A percentile compares a stretch with the other conserved stretches of the same genome.
phyloP scores from a whole-genome alignment of 768 basidiomycete genomes.

The Goffeauzyma gilvescens region DNA sequence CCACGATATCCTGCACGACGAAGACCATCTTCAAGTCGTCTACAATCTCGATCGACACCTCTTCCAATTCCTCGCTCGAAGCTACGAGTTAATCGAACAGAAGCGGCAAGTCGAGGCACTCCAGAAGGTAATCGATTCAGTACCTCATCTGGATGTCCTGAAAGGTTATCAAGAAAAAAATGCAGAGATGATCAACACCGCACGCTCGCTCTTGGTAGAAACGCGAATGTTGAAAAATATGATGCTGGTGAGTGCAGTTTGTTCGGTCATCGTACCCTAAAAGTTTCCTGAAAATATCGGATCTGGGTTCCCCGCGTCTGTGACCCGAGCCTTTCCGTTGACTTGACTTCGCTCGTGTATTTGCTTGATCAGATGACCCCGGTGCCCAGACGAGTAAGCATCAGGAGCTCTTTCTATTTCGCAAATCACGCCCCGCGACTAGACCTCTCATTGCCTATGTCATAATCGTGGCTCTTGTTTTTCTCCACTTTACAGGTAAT shows the following conservation, averaged over 20 bases:
- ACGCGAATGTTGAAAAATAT: conserved; percentile 1
- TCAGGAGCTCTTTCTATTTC: not conserved
- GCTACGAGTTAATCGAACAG: conserved; percentile 2
- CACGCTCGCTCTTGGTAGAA: not conserved
- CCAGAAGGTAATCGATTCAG: not conserved
- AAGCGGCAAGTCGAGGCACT: conserved; percentile 6
- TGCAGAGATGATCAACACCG: not conserved
- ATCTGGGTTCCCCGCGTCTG: too few species aligned
- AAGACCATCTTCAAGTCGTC: too few species aligned
- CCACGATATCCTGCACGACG: too few species aligned
- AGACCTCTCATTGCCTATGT: too few species aligned
- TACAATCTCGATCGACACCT: too few species aligned
- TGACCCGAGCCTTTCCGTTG: too few species aligned
- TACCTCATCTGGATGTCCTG: conserved; percentile 1
- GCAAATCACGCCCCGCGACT: not conserved
- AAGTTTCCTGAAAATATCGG: too few species aligned
- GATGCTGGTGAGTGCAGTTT: conserved; percentile 1
- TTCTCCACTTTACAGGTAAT: not conserved
- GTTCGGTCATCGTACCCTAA: too few species aligned
- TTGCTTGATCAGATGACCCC: too few species aligned
- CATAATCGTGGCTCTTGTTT: too few species aligned
- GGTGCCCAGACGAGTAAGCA: conserved; percentile 1
- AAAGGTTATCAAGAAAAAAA: not conserved
- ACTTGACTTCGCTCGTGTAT: too few species aligned
- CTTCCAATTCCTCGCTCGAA: too few species aligned